These are phyloP conservation scores for Jaltomata sinuosa DNA, from an alignment of 257 asterid genomes.

Conservation along the genomic window DNA sequence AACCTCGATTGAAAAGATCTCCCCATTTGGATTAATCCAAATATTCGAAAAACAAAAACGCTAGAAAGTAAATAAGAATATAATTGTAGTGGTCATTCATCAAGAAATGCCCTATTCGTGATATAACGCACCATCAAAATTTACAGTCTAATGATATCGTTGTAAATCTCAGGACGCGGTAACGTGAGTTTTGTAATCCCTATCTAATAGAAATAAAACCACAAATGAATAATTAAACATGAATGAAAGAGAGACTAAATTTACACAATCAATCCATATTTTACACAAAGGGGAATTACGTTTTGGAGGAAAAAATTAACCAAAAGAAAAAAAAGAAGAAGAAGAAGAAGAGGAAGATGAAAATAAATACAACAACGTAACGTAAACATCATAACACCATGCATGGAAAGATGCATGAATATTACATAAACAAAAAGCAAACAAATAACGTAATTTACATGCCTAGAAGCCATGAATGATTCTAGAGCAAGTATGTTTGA, in stretches of 20 bases:
- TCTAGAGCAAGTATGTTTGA: conserved; percentile 43
- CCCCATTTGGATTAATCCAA: not conserved
- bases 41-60: no score
- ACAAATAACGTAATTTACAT: not conserved
- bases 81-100: not conserved
- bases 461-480: conserved; percentile 33
- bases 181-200: not conserved
- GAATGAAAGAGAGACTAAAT: not conserved
- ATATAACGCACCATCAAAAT: not conserved
- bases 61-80: not conserved
- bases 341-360: not conserved
- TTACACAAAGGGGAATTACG: not conserved
- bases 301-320: not conserved
- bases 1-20: not conserved
- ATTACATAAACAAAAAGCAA: not conserved
- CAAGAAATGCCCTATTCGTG: not conserved
- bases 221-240: not conserved
- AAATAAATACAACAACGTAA: not conserved
- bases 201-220: not conserved
- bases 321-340: not conserved
- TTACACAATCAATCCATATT: not conserved
- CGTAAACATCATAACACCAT: not conserved
- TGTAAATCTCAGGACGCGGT: not conserved
- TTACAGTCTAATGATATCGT: not conserved
- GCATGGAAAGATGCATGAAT: not conserved